Evolutionary conservation across 257 asterid genomes (phyloP).

Genomic region (Lycium ferocissimum): DNA sequence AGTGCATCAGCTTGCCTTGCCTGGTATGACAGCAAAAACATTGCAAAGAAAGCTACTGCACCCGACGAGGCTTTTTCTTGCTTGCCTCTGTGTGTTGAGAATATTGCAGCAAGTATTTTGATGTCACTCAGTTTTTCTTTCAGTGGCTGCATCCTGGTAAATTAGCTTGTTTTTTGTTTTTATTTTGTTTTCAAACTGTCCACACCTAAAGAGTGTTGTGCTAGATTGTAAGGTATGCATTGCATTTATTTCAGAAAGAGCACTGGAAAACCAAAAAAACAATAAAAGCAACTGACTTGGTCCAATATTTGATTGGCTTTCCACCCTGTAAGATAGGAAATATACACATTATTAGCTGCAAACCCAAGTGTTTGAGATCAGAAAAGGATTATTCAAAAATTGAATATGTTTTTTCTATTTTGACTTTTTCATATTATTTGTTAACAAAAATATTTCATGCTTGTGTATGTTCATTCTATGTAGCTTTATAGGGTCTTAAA

Average conservation of each 20-base stretch:
- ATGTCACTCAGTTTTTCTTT: constrained; percentile 93
- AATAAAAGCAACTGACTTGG: neutral
- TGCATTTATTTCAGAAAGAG: constrained; percentile 17
- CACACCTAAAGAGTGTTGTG: constrained; percentile 4
- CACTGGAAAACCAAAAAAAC: neutral
- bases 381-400: constrained; percentile 1
- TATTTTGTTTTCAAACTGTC: constrained; percentile 23
- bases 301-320: neutral
- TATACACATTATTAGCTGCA: neutral
- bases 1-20: constrained; percentile 80
- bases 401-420: neutral
- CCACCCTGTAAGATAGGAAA: constrained; percentile 22
- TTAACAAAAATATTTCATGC: constrained; percentile 22
- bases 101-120: constrained; percentile 80
- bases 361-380: constrained; percentile 7
- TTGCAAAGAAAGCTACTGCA: constrained; percentile 83
- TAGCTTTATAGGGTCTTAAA: constrained; percentile 12
- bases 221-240: constrained; percentile 12
- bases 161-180: constrained; percentile 38
- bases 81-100: constrained; percentile 87
- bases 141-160: constrained; percentile 94
- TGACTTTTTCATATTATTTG: constrained; percentile 4
- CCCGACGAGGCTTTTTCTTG: constrained; percentile 77
- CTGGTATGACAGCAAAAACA: constrained; percentile 87
- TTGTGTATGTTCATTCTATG: constrained; percentile 14